Base-by-base conservation (phyloP, 2,329 filamentous ascomycete genomes). In the Dendryphion nanum region DNA sequence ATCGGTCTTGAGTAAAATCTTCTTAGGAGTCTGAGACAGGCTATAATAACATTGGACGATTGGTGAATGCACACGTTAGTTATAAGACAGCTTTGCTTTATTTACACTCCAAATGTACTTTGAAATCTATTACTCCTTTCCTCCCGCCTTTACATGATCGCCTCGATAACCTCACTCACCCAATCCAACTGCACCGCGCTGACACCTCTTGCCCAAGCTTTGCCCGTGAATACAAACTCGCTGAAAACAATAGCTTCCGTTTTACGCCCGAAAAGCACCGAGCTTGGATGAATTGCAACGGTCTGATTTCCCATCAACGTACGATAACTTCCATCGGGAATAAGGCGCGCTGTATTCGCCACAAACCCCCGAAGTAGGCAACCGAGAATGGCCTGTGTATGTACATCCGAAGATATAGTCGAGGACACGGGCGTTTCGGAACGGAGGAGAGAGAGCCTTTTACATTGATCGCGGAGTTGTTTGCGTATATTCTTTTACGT, bases 161-260 rank as follows among this genome's bases (percentile, higher is more conserved):
- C 51, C 16, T 57, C 59, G 15, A 71, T 49, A 16, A 74, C 70
- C 41, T 81, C 76, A 16, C 71, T 75, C 17, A 83, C 68, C 81
- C 81, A 83, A 45, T 76, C 71, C 68, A 82, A 67, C 64, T 82
- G 75, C 36, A 83, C 75, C 1, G 75, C 77, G 59, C 78, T 82
- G 6, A 83, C 80, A 3, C 77, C 74, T 33, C 78, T 69, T 12
- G 78, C 81, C 66, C 82, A 84, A 37, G 77, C 77, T 48, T 77
- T 77, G 30, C 75, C 82, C 15, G 81, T 84, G 53, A 79, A 84
- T 3, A 83, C 78, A 58, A 80, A 82, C 57, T 83, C 80, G 42
- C 77, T 80, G 51, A 81, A 84, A 57, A 83, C 69, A 37, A 84
- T 79, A 2, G 77, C 80, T 60, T 82, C 79, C 5, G 79, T 69